These are phyloP conservation scores for Suhomyces faveliae DNA, from an alignment of 805 yeast species.

Conservation along the genomic window DNA sequence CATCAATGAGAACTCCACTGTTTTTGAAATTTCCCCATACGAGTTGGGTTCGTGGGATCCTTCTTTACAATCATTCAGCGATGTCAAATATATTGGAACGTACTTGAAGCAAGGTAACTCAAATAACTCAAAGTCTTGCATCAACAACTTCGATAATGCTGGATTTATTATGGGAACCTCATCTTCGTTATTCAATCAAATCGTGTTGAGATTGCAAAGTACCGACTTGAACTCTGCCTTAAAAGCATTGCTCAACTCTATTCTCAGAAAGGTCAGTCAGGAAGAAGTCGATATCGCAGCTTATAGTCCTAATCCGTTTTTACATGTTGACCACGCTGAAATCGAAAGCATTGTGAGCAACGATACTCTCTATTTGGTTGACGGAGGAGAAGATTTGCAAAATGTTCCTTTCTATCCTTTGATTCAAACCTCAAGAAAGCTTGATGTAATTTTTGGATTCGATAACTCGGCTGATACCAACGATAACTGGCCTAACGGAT, in stretches of 20 bases:
- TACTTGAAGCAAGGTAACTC: slow-evolving; percentile 19
- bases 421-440: slow-evolving; percentile 32
- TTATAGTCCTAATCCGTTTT: slow-evolving; percentile 42
- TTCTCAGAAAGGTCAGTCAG: slow-evolving; percentile 25
- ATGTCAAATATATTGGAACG: slow-evolving; percentile 32
- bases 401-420: slow-evolving; percentile 42
- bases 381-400: slow-evolving; percentile 45
- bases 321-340: slow-evolving; percentile 17
- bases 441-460: slow-evolving; percentile 43
- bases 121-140: slow-evolving; percentile 19
- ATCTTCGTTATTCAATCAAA: slow-evolving; percentile 37
- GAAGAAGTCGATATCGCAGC: slow-evolving; percentile 37
- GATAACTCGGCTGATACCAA: slow-evolving; percentile 43
- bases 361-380: slow-evolving; percentile 36
- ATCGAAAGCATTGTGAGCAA: slow-evolving; percentile 22
- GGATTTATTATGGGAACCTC: slow-evolving; percentile 43
- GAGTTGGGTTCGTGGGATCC: slow-evolving; percentile 47
- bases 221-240: slow-evolving; percentile 22
- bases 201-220: slow-evolving; percentile 23
- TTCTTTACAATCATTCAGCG: slow-evolving; percentile 28
- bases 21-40: slow-evolving; percentile 37
- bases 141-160: slow-evolving; percentile 35
- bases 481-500: slow-evolving; percentile 44
- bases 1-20: slow-evolving; percentile 65
- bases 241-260: slow-evolving; percentile 21